Evolutionary conservation across 305 asterid genomes (phyloP), one percentile per base, ranked within the genome.

Genomic region (Solanum hybrid): DNA sequence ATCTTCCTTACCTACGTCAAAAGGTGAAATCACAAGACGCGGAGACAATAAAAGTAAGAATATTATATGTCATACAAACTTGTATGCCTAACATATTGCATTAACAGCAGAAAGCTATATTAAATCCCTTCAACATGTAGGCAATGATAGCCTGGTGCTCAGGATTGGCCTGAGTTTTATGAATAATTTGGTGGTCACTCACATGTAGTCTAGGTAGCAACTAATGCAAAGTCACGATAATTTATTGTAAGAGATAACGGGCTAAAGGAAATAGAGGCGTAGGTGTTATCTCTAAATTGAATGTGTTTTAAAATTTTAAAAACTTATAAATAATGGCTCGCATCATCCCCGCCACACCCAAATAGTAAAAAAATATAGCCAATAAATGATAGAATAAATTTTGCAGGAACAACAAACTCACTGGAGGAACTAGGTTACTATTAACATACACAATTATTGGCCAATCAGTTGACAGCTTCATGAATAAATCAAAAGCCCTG

Each of bases 1-100:
- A 96, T 64, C 92, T 96, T 97, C 88, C 88, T 93, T 85, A 97
- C 97, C 99, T 97, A 89, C 16, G 29, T 60, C 75, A 89, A 84
- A 91, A 76, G 88, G 80, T 14, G 89, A 79, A 91, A 87, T 81
- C 72, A 82, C 87, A 46, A 82, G 87, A 46, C 87, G 27, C 7
- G 72, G 38, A 46, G 40, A 82, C 72, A 42, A 82, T 46, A 36
- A n/a, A 79, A 36, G 82, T 34, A 80, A 40, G 85, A 88, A 36
- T 17, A 73, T 51, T n/a, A n/a, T n/a, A 17, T 42, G 87, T 24
- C 73, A 75, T 12, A 79, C 69, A 31, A 85, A 56, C 87, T 31
- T 51, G 24, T 27, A 20, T 84, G 87, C 46, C 87, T 84, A 32
- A 17, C 27, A 51, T 29, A 27, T 84, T 84, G 40, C 87, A 31